These are phyloP conservation scores for Orbilia brochopaga DNA, from an alignment of 2,329 filamentous ascomycete species.

Conservation along the genomic window DNA sequence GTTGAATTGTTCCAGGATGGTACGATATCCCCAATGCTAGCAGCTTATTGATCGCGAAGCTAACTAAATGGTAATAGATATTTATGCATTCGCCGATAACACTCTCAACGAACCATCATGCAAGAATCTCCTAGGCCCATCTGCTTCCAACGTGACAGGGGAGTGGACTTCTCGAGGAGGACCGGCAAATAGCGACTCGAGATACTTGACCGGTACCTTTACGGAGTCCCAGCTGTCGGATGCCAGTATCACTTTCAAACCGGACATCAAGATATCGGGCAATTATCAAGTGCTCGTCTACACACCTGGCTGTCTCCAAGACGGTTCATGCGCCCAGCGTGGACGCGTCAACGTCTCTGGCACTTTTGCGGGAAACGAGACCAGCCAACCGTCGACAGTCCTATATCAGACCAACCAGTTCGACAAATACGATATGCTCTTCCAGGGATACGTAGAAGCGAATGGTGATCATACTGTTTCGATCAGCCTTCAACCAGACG, in stretches of 20 bases:
- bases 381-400: slow-evolving; percentile 60
- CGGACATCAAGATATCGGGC: slow-evolving; percentile 84
- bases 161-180: slow-evolving; percentile 69
- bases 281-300: slow-evolving; percentile 91
- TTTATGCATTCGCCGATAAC: slow-evolving; percentile 82
- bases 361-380: slow-evolving; percentile 65
- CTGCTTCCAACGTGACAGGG: slow-evolving; percentile 72
- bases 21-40: slow-evolving; percentile 55
- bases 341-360: slow-evolving; percentile 84
- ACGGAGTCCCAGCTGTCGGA: slow-evolving; percentile 65
- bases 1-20: slow-evolving; percentile 84
- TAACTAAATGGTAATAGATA: slow-evolving; percentile 62
- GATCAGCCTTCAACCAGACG: slow-evolving; percentile 75
- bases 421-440: slow-evolving; percentile 95
- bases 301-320: slow-evolving; percentile 86
- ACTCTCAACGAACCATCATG: slow-evolving; percentile 89
- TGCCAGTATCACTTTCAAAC: slow-evolving; percentile 73
- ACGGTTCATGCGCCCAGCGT: slow-evolving; percentile 75
- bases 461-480: slow-evolving; percentile 77
- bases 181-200: slow-evolving; percentile 63
- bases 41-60: background rate
- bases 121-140: slow-evolving; percentile 68
- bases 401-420: slow-evolving; percentile 92
- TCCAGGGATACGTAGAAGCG: slow-evolving; percentile 81
- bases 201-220: slow-evolving; percentile 77